Base-by-base conservation (phyloP, 805 yeast genomes). In the Kazachstania viticola region DNA sequence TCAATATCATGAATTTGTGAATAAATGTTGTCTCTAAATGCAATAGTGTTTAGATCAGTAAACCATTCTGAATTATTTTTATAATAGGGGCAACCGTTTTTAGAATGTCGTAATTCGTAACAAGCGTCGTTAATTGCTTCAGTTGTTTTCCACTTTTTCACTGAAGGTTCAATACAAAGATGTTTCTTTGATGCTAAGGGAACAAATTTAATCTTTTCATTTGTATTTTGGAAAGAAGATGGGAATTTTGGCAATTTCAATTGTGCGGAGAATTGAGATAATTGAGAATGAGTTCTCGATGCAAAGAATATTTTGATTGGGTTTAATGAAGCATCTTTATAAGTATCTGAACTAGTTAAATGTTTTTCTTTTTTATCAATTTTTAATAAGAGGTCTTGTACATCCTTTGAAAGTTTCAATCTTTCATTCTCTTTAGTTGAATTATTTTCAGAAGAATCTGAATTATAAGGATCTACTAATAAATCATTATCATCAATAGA, bases 241-340 rank as follows among this genome's bases (percentile, higher is more conserved):
- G 79, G 78, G 35, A 83, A 77, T 0, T 57, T 39, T 0, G 93
- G 73, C 16, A 79, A 46, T 27, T 62, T 50, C 24, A 87, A 55
- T 44, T 88, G 95, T 12, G 71, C 68, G 0, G 84, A 71, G 47
- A 87, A 81, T 48, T 87, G 97, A 23, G 65, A 64, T 28, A 87
- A 60, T 50, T 87, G 97, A 0, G 95, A 82, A 48, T 87, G 96
- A 0, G 97, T 87, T 54, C 97, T 62, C 2, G 95, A 83, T 0
- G 94, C 67, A 48, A 75, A 85, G 42, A 58, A 71, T 1, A 87
- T 71, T 42, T 75, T 70, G 1, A 61, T 45, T 0, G 71, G 56
- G 14, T 58, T 55, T 6, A 41, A 45, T 8, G 45, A 35, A 39
- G 53, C 28, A 39, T 45, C 25, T 13, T 41, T 40, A 38, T 34